Percentiles rank a stretch among this genome's conserved stretches.
Conservation (phyloP, 176 grass and related monocot genomes). For the Otatea glauca region DNA sequence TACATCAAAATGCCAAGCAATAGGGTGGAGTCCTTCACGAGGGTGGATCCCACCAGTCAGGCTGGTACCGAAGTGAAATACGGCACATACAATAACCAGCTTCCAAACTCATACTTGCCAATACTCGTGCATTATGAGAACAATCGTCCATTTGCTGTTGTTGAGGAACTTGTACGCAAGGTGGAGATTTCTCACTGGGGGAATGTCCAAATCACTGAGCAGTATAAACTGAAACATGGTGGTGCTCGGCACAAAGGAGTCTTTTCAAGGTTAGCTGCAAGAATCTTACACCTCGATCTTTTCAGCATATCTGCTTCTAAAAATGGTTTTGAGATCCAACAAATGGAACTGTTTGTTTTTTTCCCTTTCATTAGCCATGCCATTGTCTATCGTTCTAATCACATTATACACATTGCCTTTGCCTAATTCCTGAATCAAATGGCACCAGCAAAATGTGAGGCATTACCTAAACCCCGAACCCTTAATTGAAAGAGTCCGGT, state of each 20-base stretch:
- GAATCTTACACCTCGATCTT: conserved; percentile 3
- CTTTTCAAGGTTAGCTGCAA: conserved; percentile 78
- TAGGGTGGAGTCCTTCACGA: conserved; percentile 89
- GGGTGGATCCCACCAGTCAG: conserved; percentile 60
- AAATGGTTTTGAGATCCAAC: not conserved
- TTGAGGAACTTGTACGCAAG: conserved; percentile 80
- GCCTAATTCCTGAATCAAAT: not conserved
- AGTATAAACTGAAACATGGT: conserved; percentile 86
- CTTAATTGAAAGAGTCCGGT: not conserved
- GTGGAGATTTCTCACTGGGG: conserved; percentile 98
- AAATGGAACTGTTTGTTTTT: not conserved
- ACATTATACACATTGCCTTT: not conserved
- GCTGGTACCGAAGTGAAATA: conserved; percentile 81
- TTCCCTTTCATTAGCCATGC: not conserved
- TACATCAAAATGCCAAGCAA: conserved; percentile 65
- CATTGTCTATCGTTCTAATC: not conserved
- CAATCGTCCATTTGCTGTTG: conserved; percentile 83
- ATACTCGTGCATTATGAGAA: conserved; percentile 86
- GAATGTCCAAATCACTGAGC: conserved; percentile 82
- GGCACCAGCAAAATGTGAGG: not conserved
- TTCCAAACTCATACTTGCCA: conserved; percentile 60
- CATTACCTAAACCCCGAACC: conserved; percentile 4
- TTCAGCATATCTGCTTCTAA: conserved; percentile 18
- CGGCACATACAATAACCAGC: conserved; percentile 64
- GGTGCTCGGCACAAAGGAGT: conserved; percentile 85